These are phyloP conservation scores for Pythium dissimile DNA, from an alignment of 352 stramenopile species.

Conservation along the genomic window DNA sequence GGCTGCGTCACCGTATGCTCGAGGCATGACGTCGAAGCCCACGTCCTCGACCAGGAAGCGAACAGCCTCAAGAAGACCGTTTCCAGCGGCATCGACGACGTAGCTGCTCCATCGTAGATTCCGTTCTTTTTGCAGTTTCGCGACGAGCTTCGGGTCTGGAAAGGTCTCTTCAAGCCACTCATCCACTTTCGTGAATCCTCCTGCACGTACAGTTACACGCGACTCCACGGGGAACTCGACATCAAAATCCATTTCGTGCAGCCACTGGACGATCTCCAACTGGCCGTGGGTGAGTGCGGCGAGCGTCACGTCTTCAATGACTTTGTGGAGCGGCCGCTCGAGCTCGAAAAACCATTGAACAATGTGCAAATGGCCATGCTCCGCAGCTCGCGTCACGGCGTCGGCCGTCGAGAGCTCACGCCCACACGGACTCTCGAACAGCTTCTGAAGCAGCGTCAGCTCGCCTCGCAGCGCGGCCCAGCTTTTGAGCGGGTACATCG, in stretches of 20 bases:
- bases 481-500: constrained; percentile 8
- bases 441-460: neutral
- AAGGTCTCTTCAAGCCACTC: constrained; percentile 2
- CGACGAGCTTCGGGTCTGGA: neutral
- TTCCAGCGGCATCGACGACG: neutral
- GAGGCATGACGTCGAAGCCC: neutral
- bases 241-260: constrained; percentile 2
- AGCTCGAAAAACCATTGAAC: constrained; percentile 15
- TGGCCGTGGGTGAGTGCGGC: constrained; percentile 3
- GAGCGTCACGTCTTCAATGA: neutral
- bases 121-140: neutral
- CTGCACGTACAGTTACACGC: neutral
- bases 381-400: constrained; percentile 10
- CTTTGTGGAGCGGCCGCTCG: neutral
- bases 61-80: neutral
- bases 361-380: constrained; percentile 10
- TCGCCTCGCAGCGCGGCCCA: constrained; percentile 9
- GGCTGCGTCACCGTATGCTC: neutral
- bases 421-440: neutral
- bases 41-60: constrained; percentile 6
- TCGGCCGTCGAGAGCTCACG: constrained; percentile 1
- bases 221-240: neutral
- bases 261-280: constrained; percentile 12
- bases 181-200: neutral
- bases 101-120: neutral